Conservation (phyloP, 768 basidiomycete genomes). For the Panellus pusillus region DNA sequence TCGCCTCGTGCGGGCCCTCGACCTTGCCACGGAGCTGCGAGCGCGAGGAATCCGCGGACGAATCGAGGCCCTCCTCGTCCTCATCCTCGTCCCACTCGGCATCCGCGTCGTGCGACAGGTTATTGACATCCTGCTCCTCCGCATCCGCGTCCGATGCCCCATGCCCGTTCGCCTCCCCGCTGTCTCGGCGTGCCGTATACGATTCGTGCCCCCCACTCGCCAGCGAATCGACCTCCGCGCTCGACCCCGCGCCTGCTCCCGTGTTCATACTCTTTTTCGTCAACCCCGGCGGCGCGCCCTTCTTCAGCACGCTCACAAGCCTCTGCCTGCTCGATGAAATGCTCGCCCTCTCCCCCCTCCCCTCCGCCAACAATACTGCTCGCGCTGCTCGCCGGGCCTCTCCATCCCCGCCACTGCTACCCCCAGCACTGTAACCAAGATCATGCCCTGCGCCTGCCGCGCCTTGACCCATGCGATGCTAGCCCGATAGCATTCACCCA, state of each 20-base stretch:
- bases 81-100: conserved; percentile 25
- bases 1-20: conserved; percentile 57
- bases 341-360: conserved; percentile 16
- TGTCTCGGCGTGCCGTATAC: neutral
- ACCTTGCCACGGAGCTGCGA: conserved; percentile 13
- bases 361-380: conserved; percentile 10
- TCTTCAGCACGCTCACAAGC: conserved; percentile 16
- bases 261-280: neutral
- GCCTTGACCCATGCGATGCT: conserved; percentile 69
- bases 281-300: neutral
- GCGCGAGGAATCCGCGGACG: conserved; percentile 42
- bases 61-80: conserved; percentile 34
- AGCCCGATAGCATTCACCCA: conserved; percentile 80
- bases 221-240: conserved; percentile 13
- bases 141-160: conserved; percentile 24
- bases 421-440: conserved; percentile 18
- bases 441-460: conserved; percentile 32
- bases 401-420: conserved; percentile 13
- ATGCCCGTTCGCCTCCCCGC: conserved; percentile 23
- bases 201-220: conserved; percentile 6
- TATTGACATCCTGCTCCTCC: conserved; percentile 20
- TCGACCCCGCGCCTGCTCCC: neutral
- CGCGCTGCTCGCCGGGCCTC: conserved; percentile 38
- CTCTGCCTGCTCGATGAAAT: neutral
- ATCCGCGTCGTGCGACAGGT: conserved; percentile 12